Evolutionary conservation across 768 basidiomycete species (phyloP).

Genomic region (Pleurotus eryngii): DNA sequence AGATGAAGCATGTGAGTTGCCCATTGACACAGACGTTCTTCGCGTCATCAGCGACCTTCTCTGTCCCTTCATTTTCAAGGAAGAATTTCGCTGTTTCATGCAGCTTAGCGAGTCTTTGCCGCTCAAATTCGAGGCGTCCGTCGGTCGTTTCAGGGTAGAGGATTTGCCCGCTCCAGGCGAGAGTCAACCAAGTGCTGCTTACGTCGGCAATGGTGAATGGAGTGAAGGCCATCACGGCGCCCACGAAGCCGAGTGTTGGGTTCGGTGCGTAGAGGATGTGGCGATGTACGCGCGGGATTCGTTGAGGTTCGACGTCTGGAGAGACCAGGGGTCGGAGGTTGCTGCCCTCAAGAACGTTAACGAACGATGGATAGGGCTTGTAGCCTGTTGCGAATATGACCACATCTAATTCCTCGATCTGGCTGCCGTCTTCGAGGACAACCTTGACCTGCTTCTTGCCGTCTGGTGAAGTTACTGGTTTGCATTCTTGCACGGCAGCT

Average conservation of each 20-base stretch:
- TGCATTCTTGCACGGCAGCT: constrained; percentile 35
- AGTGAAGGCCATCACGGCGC: constrained; percentile 38
- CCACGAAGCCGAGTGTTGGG: constrained; percentile 44
- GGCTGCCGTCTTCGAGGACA: constrained; percentile 33
- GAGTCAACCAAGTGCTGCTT: constrained; percentile 45
- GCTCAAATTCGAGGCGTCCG: constrained; percentile 35
- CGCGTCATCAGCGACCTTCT: constrained; percentile 13
- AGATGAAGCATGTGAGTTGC: constrained; percentile 27
- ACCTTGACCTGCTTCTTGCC: constrained; percentile 26
- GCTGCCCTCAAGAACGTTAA: constrained; percentile 28
- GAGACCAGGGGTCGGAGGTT: constrained; percentile 26
- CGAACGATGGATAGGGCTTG: constrained; percentile 35
- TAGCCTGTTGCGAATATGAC: constrained; percentile 50
- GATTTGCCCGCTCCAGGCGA: constrained; percentile 33
- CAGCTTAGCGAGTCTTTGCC: constrained; percentile 22
- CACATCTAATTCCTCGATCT: constrained; percentile 36
- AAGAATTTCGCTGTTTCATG: constrained; percentile 13
- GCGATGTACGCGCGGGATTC: constrained; percentile 42
- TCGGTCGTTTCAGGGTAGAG: constrained; percentile 30
- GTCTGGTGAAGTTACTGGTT: constrained; percentile 7
- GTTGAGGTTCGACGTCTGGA: constrained; percentile 24
- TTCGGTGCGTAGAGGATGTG: constrained; percentile 45
- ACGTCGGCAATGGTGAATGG: constrained; percentile 49
- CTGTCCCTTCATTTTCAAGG: neutral
- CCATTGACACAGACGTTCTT: constrained; percentile 15